Evolutionary conservation across 768 basidiomycete species (phyloP), one percentile per base, ranked within the genome.

Genomic region (Daedalea quercina): DNA sequence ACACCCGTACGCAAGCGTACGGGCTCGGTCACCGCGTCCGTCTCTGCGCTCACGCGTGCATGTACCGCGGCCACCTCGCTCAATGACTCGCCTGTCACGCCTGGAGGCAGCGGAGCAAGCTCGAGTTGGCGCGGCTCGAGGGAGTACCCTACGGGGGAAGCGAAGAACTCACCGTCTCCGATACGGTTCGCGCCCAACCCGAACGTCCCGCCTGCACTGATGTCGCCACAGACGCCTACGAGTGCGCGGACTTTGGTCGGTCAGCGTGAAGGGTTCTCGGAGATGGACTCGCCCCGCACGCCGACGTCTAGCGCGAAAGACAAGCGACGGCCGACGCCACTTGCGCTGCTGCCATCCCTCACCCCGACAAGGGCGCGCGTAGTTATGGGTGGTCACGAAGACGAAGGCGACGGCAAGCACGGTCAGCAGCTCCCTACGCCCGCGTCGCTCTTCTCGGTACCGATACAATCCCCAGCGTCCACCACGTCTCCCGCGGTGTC

Each of bases 111-210:
- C n/a, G n/a, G n/a, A n/a, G n/a, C n/a, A n/a, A 44, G 44, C 13
- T 25, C n/a, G 44, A 9, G 44, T 22, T 15, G 13, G 44, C 44
- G 44, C 15, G 44, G n/a, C 9, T 9, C 20, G 24, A 44, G 28
- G 37, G 37, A 15, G 37, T 15, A 9, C 28, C 25, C 46, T 47
- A 3, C 44, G n/a, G 46, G 9, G 25, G 46, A 47, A 17, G 20
- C 4, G 28, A 20, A 47, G 46, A 26, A 19, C 8, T 28, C 46
- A 26, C 46, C 46, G 8, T 47, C 46, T 9, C 46, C 46, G 3
- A 47, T 47, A 2, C 46, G 25, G 23, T 47, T 47, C 17, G 46
- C 46, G 46, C 46, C 46, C 23, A 47, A 47, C 20, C 46, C 46
- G 46, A 24, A 47, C 22, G n/a, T 33, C 4, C 28, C 24, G 4